These are phyloP conservation scores for Arabis hirsuta DNA, from an alignment of 345 rosid genomes.

Conservation along the genomic window DNA sequence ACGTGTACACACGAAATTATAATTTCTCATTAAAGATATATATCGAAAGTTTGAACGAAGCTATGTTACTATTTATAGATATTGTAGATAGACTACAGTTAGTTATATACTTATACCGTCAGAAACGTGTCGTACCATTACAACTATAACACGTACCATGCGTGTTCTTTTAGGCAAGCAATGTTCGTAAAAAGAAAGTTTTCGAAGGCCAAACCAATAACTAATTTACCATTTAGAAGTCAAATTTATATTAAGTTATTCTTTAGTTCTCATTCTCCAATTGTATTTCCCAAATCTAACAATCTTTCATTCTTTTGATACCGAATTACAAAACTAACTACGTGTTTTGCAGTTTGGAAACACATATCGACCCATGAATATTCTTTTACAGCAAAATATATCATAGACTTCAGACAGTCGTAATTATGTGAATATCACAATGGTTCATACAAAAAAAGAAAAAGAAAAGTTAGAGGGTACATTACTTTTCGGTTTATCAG, in stretches of 20 bases:
- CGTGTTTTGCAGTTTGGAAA: slow-evolving; percentile 32
- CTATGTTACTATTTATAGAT: slow-evolving; percentile 4
- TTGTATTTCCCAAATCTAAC: slow-evolving; percentile 36
- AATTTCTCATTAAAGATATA: not conserved
- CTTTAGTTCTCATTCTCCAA: slow-evolving; percentile 23
- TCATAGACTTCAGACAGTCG: not conserved
- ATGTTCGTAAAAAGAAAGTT: slow-evolving; percentile 23
- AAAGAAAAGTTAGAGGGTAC: not conserved
- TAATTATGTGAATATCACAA: not conserved
- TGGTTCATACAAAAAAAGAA: too few species aligned
- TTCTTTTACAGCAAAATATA: not conserved
- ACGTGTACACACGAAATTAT: not conserved
- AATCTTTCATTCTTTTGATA: slow-evolving; percentile 22
- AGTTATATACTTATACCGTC: slow-evolving; percentile 12
- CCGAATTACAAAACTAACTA: slow-evolving; percentile 30
- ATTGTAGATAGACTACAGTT: slow-evolving; percentile 6
- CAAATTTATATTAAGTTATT: slow-evolving; percentile 13
- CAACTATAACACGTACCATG: slow-evolving; percentile 16
- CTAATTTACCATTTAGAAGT: slow-evolving; percentile 12
- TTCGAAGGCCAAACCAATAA: slow-evolving; percentile 20
- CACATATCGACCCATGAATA: slow-evolving; percentile 26
- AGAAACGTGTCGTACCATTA: slow-evolving; percentile 20
- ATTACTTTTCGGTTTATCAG: not conserved
- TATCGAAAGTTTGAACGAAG: slow-evolving; percentile 5
- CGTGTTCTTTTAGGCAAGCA: slow-evolving; percentile 28